Evolutionary conservation across 129 eudicot genomes (phyloP).

Genomic region (Glebionis coronaria): DNA sequence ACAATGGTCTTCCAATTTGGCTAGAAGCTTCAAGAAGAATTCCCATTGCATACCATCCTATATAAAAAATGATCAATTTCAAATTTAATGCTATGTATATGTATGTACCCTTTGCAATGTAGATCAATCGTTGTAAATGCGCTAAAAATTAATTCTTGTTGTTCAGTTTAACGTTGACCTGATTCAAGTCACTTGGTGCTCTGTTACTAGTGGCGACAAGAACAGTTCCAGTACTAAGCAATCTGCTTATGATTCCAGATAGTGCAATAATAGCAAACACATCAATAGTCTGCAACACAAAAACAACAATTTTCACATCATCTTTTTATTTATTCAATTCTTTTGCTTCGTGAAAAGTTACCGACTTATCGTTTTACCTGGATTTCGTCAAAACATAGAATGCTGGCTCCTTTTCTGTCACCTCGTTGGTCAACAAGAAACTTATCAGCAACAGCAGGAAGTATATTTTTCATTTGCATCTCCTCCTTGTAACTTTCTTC

Average conservation of each 20-base stretch:
- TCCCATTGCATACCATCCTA: conserved; percentile 99
- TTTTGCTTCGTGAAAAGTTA: too few species aligned
- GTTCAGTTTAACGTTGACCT: conserved; percentile 38
- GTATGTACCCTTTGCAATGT: conserved; percentile 5
- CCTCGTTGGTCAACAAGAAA: conserved; percentile 63
- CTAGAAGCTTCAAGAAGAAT: conserved; percentile 63
- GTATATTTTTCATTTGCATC: conserved; percentile 80
- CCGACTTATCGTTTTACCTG: conserved; percentile 43
- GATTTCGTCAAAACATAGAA: conserved; percentile 94
- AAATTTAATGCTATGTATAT: conserved; percentile 11
- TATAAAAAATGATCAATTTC: conserved; percentile 10
- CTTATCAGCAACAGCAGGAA: conserved; percentile 94
- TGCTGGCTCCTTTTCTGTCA: conserved; percentile 66
- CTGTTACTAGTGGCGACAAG: conserved; percentile 99
- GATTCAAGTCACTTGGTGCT: conserved; percentile 89
- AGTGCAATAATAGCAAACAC: conserved; percentile 95
- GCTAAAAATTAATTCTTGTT: not conserved
- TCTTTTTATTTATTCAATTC: not conserved
- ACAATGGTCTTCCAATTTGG: conserved; percentile 81
- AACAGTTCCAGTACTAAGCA: conserved; percentile 88
- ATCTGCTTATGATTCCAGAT: conserved; percentile 95
- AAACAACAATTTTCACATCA: conserved; percentile 21
- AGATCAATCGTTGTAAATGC: not conserved
- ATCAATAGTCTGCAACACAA: conserved; percentile 79
- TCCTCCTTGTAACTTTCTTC: conserved; percentile 90